phyloP scores from a whole-genome alignment of 2,329 filamentous ascomycete genomes.

The Epichloe typhina region DNA sequence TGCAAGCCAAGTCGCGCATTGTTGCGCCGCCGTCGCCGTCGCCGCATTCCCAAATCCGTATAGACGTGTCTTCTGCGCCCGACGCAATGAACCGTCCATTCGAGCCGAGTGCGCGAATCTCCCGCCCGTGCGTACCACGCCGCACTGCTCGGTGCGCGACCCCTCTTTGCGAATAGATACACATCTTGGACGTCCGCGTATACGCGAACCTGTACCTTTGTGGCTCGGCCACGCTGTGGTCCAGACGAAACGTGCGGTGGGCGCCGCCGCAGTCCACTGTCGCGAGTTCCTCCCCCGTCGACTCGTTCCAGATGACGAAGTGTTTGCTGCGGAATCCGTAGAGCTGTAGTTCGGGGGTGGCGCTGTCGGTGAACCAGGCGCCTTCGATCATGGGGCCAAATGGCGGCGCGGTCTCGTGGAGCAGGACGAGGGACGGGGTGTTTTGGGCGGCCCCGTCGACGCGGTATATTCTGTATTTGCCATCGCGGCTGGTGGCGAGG shows the following conservation, averaged over 20 bases:
- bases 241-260: conserved; percentile 59
- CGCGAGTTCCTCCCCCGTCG: conserved; percentile 51
- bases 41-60: conserved; percentile 55
- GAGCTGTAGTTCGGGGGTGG: conserved; percentile 46
- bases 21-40: conserved; percentile 7
- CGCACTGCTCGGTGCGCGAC: conserved; percentile 39
- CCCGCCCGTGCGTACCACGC: conserved; percentile 68
- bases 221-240: conserved; percentile 17
- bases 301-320: conserved; percentile 75
- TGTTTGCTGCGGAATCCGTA: conserved; percentile 70
- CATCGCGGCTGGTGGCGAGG: conserved; percentile 64
- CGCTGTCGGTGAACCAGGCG: conserved; percentile 39
- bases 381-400: conserved; percentile 69
- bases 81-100: conserved; percentile 40
- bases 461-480: conserved; percentile 55
- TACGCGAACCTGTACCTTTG: conserved; percentile 48
- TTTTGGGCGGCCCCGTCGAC: conserved; percentile 15
- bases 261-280: conserved; percentile 72
- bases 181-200: conserved; percentile 51
- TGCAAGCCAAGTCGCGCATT: conserved; percentile 42
- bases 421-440: conserved; percentile 25
- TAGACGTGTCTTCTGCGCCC: conserved; percentile 58
- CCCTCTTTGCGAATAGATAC: conserved; percentile 30
- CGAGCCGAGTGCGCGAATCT: conserved; percentile 49
- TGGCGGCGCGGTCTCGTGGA: conserved; percentile 56